Base-by-base conservation (phyloP, 345 rosid genomes). In the Ceriops zippeliana region DNA sequence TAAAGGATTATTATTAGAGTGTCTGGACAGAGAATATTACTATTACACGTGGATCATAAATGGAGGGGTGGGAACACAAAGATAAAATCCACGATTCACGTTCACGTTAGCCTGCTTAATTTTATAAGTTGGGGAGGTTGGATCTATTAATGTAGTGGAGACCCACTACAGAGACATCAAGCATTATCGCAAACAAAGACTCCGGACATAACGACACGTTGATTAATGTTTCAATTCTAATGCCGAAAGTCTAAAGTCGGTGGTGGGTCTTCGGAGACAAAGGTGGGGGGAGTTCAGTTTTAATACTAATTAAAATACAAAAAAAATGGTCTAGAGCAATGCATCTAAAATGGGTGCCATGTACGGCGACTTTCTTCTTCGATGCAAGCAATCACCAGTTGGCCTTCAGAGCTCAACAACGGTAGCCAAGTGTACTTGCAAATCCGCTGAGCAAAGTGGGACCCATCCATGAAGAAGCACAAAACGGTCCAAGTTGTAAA, bases 301-400 rank as follows among this genome's bases (percentile, higher is more conserved):
- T 42, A 42, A 11, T 42, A 3, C 0, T 42, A 42, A 42, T 42
- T 15, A 13, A 13, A 42, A 13, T 42, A 42, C 49, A 22, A 22
- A 15, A 3, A 2, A 3, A 2, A 42, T 8, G 20, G 21, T 68
- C 27, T 13, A 59, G 78, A 38, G 66, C 62, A 32, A 0, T 15
- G 0, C 53, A 20, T 56, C 78, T 73, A 46, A 70, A 37, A 30
- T 73, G 35, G 63, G 30, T 73, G 76, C 63, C 66, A 21, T 61
- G 51, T 7, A 32, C 32, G 49, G 61, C 69, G 42, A 17, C 52
- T 47, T 38, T 51, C n/a, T 24, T 30, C 28, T 31, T 20, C 9
- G 1, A 21, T 3, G 46, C 66, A 31, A 0, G 2, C 13, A 10
- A 38, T 38, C 0, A 37, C 1, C 42, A 8, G 1, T 37, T 9